Base-by-base conservation (phyloP, 306 rosid genomes). In the Sicyos baderoa region DNA sequence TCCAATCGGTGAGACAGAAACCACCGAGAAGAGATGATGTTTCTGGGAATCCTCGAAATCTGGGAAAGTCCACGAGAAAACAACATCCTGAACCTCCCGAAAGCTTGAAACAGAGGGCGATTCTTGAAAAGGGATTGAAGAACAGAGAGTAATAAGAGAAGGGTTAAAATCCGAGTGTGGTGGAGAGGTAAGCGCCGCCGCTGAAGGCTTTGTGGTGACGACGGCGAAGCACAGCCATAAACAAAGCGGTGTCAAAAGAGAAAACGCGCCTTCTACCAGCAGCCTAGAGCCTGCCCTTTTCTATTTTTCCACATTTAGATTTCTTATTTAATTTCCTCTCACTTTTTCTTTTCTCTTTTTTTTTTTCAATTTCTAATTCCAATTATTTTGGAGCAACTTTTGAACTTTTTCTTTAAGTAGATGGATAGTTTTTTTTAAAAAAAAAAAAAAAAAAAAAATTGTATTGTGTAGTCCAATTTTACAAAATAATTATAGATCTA, bases 11-110 rank as follows among this genome's bases (percentile, higher is more conserved):
- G 42, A 67, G 87, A 76, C 5, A 76, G 67, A 54, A 83, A 63
- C 79, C 86, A 52, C 4, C 91, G 86, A 64, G 77, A 77, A 45
- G 79, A 76, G 76, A 78, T 68, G 79, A 79, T 45, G 54, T 67
- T 61, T 77, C 85, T 84, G 51, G 65, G 83, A 73, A 88, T 79
- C 82, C 78, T 84, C 12, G 84, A 80, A 64, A 80, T 69, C 82
- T 84, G 87, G 72, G 80, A 79, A 74, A 84, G 42, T 21, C 81
- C 85, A 17, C 83, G 75, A 49, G 82, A 81, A 75, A 87, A 78
- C 1, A 84, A 44, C 96, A 87, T 91, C 76, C 10, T 77, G 32
- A 25, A 29, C 27, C 61, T 69, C 72, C 72, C 9, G 16, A 9
- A 50, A 58, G 35, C 19, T 58, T 45, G 10, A 13, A 5, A 35